Base-by-base conservation (phyloP, 352 stramenopile genomes). In the Phytophthora cajani region DNA sequence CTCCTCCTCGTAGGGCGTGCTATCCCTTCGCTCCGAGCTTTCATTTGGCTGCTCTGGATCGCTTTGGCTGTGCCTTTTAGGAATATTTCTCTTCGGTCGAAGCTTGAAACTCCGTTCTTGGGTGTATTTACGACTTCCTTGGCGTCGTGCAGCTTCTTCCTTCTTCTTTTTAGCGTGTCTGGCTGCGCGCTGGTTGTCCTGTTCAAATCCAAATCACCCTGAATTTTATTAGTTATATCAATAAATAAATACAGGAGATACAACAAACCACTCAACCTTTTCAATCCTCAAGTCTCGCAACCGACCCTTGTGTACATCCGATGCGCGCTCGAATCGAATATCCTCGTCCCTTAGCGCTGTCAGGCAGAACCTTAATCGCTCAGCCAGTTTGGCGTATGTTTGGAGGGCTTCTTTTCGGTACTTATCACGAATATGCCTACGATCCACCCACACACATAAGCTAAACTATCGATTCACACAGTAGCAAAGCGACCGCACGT, bases 121-220 rank as follows among this genome's bases (percentile, higher is more conserved):
- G 2, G 71, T 79, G 38, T 74, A 82, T 53, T 74, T 67, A 19
- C 69, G 68, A 54, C 76, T 80, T 5, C 61, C 30, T 14, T 68
- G 44, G 23, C 56, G 73, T 4, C 64, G 58, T 50, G 62, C 53
- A n/a, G 68, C 25, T 51, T 80, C 54, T 33, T 79, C 58, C n/a
- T 78, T 55, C 19, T 67, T 66, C 12, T 67, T 66, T 33, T 71
- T 76, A 9, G 63, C 46, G 8, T 74, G 50, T 14, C 62, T 69
- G 30, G 69, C 52, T 11, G 64, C 56, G 42, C 76, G 74, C 53
- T 69, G 58, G 5, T 77, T 80, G 23, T 72, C 70, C 76, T 82
- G 19, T 2, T 57, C 46, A 50, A 33, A 32, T 19, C 44, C 16
- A 38, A 49, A 60, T 4, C 44, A 36, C 14, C 6, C 7, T 12